These are phyloP conservation scores for Paramecium bursaria DNA, from an alignment of 73 alveolate genomes.

Conservation along the genomic window DNA sequence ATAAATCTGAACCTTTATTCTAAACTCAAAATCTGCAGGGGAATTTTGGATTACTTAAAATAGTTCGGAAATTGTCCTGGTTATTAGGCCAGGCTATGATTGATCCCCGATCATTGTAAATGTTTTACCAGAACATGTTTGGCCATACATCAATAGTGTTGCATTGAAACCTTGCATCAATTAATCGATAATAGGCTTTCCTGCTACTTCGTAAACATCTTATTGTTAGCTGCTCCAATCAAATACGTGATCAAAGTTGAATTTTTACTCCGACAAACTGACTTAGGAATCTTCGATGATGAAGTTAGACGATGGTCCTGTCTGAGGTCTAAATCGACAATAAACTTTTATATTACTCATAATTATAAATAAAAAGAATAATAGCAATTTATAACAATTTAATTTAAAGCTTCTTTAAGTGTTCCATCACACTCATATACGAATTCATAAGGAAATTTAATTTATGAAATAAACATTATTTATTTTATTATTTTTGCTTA, in stretches of 20 bases:
- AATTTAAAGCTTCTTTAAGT: too few relatives aligned
- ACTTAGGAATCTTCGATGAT: constrained; percentile 51
- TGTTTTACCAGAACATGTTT: constrained; percentile 91
- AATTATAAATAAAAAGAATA: too few relatives aligned
- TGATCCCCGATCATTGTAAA: constrained; percentile 90
- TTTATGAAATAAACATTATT: too few relatives aligned
- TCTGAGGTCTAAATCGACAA: constrained; percentile 85
- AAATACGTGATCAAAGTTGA: constrained; percentile 91
- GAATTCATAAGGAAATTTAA: too few relatives aligned
- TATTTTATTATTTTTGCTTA: too few relatives aligned
- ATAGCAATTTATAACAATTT: too few relatives aligned
- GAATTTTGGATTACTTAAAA: constrained; percentile 83
- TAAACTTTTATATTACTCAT: constrained; percentile 75
- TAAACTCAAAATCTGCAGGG: constrained; percentile 84
- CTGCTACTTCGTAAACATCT: constrained; percentile 87
- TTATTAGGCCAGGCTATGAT: constrained; percentile 84
- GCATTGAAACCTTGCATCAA: constrained; percentile 92
- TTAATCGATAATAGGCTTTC: constrained; percentile 89
- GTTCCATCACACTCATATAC: too few relatives aligned
- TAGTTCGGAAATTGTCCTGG: constrained; percentile 89
- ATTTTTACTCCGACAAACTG: constrained; percentile 65
- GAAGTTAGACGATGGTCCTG: constrained; percentile 63
- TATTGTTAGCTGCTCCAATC: constrained; percentile 81
- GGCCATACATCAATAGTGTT: constrained; percentile 90
- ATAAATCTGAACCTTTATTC: constrained; percentile 86